phyloP scores from a whole-genome alignment of 257 asterid species.

The Nicotiana undulata region DNA sequence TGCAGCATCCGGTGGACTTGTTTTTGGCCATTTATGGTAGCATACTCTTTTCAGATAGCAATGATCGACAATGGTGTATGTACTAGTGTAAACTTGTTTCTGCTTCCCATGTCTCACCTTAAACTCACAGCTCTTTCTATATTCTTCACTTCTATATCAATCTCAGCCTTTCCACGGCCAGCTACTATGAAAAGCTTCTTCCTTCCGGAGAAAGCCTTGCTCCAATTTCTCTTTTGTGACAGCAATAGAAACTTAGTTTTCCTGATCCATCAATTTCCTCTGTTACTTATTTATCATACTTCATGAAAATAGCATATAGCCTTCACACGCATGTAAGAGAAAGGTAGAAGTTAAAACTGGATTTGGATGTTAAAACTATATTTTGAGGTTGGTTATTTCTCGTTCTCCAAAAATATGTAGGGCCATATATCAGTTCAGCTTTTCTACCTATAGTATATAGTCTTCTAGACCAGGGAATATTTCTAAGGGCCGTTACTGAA shows the following conservation, averaged over 20 bases:
- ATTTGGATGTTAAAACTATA: not conserved
- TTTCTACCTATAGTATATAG: not conserved
- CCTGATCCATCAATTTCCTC: not conserved
- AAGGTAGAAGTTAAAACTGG: not conserved
- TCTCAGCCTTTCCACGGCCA: not conserved
- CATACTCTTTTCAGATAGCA: not conserved
- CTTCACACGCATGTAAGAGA: not conserved
- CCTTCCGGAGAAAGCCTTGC: not conserved
- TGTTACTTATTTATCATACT: not conserved
- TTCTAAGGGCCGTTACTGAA: too few relatives aligned
- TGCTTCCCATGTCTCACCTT: not conserved
- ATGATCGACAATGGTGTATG: not conserved
- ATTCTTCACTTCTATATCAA: not conserved
- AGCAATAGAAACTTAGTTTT: not conserved
- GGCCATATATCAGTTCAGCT: not conserved
- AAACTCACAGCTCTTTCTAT: not conserved
- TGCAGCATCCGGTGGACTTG: not conserved
- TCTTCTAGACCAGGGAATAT: not conserved
- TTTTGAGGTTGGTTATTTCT: not conserved
- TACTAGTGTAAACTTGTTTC: not conserved
- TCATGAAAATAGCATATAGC: not conserved
- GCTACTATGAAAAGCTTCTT: not conserved
- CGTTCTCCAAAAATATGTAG: not conserved
- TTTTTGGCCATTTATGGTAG: not conserved
- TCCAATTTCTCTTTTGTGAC: not conserved